Percentiles rank a stretch among this genome's conserved stretches.
These are phyloP conservation scores for Mycena rosella DNA, from an alignment of 768 basidiomycete species.

Conservation along the genomic window DNA sequence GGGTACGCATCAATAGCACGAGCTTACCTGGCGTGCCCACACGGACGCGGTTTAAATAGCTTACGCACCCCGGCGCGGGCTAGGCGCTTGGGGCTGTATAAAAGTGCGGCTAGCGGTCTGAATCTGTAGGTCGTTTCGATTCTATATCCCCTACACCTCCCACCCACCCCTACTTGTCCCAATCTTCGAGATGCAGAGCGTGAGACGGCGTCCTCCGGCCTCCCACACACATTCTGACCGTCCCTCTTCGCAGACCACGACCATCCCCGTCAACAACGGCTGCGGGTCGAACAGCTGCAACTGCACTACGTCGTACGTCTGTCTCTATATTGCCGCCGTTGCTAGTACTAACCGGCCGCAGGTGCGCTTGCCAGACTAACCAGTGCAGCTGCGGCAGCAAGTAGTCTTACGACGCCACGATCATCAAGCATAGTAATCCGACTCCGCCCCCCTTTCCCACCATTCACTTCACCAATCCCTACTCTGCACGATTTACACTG, in stretches of 20 bases:
- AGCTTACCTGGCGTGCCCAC: conserved; percentile 6
- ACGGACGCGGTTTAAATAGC: background rate
- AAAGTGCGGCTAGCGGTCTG: background rate
- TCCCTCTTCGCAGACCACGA: conserved; percentile 38
- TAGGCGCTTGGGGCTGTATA: conserved; percentile 4
- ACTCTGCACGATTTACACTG: background rate
- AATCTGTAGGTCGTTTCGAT: background rate
- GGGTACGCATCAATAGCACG: background rate
- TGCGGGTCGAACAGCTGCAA: conserved; percentile 44
- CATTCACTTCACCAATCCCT: background rate
- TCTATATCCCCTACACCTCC: background rate
- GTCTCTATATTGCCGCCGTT: background rate
- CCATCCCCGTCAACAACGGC: conserved; percentile 45
- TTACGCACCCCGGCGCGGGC: background rate
- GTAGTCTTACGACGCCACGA: background rate
- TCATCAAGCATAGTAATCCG: conserved; percentile 10
- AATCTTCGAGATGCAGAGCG: conserved; percentile 24
- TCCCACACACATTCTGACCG: background rate
- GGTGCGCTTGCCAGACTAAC: conserved; percentile 39
- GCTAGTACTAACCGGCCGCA: conserved; percentile 3
- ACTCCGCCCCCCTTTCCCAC: background rate
- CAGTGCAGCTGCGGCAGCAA: conserved; percentile 25
- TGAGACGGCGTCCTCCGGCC: background rate
- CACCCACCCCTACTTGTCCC: background rate
- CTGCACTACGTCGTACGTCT: conserved; percentile 42